Conservation (phyloP, 306 rosid species). For the Vigna unguiculata region DNA sequence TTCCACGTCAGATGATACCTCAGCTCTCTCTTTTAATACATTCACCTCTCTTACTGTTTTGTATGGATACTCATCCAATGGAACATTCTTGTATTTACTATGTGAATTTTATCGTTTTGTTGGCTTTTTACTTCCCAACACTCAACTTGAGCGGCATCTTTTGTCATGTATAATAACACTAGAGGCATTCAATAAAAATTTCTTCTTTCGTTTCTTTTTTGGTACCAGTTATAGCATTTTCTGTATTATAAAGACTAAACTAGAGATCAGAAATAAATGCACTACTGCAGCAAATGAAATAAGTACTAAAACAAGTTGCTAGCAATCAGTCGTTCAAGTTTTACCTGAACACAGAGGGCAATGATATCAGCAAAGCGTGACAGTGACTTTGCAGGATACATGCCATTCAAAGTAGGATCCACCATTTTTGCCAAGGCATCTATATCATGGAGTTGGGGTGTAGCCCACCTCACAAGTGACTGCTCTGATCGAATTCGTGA, state of each 20-base stretch:
- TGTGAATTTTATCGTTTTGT: not conserved
- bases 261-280: not conserved
- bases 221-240: not conserved
- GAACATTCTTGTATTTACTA: not conserved
- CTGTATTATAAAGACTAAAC: not conserved
- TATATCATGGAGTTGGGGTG: constrained; percentile 97
- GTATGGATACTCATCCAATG: not conserved
- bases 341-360: constrained; percentile 98
- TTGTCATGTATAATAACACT: not conserved
- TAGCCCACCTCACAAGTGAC: constrained; percentile 98
- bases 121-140: not conserved
- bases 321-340: constrained; percentile 13
- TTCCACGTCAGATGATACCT: not conserved
- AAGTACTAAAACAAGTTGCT: constrained; percentile 15
- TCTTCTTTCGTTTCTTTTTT: not conserved
- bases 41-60: not conserved
- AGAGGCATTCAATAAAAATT: not conserved
- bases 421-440: constrained; percentile 98
- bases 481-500: constrained; percentile 89
- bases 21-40: not conserved
- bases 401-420: constrained; percentile 87
- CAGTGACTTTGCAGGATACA: constrained; percentile 96
- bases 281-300: constrained; percentile 1
- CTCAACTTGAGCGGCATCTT: not conserved
- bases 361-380: constrained; percentile 95